Percentiles rank a stretch among this genome's conserved stretches.
These are phyloP conservation scores for Fistulinella prunicolor DNA, from an alignment of 768 basidiomycete species.

Conservation along the genomic window DNA sequence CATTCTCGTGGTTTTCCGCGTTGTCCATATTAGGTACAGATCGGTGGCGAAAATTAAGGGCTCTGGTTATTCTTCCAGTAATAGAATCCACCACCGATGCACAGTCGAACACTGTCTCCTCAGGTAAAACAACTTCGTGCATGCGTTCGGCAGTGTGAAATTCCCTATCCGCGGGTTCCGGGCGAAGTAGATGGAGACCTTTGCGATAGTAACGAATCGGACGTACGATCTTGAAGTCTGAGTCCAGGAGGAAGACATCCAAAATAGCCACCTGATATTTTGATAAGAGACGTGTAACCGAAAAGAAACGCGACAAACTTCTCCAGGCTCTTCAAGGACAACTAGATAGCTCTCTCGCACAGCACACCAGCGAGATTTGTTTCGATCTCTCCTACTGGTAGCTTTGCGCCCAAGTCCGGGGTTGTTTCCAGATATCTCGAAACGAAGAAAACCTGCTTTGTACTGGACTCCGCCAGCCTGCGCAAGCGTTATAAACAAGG, in stretches of 20 bases:
- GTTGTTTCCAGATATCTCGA: conserved; percentile 51
- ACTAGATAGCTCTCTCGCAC: conserved; percentile 92
- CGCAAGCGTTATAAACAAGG: conserved; percentile 79
- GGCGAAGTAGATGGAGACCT: conserved; percentile 67
- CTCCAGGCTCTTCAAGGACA: conserved; percentile 80
- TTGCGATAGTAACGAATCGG: conserved; percentile 88
- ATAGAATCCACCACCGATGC: conserved; percentile 49
- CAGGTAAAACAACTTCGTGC: conserved; percentile 17
- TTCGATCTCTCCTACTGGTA: conserved; percentile 53
- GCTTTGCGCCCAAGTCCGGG: conserved; percentile 66
- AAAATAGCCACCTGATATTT: conserved; percentile 65
- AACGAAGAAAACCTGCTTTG: conserved; percentile 82
- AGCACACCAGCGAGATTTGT: conserved; percentile 83
- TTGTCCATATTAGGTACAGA: conserved; percentile 11
- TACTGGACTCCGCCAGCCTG: conserved; percentile 81
- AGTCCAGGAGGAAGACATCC: conserved; percentile 92
- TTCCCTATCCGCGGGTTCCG: conserved; percentile 28
- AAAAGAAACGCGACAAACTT: conserved; percentile 45
- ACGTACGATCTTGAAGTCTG: conserved; percentile 85
- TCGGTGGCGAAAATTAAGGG: conserved; percentile 37
- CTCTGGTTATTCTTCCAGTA: conserved; percentile 42
- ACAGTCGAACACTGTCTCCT: conserved; percentile 33
- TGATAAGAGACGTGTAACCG: neutral
- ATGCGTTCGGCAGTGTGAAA: conserved; percentile 18
- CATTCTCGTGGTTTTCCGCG: conserved; percentile 7